Percentiles rank a stretch among this genome's conserved stretches.
phyloP scores from a whole-genome alignment of 176 grass and related monocot species.

The Phoenix dactylifera region DNA sequence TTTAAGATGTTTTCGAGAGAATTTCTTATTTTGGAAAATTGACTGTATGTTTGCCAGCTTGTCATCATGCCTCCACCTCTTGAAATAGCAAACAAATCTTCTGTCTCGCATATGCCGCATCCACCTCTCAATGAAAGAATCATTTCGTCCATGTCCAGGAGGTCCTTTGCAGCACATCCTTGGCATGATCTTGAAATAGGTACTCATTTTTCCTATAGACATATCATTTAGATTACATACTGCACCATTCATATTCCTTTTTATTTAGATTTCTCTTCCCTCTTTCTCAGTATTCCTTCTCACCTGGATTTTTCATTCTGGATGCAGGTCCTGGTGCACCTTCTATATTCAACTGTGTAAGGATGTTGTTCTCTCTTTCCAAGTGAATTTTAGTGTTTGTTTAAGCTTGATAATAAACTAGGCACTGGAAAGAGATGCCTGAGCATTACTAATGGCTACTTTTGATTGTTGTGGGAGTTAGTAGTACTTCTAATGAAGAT shows the following conservation, averaged over 20 bases:
- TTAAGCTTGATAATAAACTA: not conserved
- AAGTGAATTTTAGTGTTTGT: not conserved
- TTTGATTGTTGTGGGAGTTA: too few relatives aligned
- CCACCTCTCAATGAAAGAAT: slow-evolving; percentile 78
- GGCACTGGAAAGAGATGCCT: too few relatives aligned
- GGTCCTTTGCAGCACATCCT: slow-evolving; percentile 84
- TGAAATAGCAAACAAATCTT: slow-evolving; percentile 32
- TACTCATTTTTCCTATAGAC: slow-evolving; percentile 23
- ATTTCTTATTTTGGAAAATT: not conserved
- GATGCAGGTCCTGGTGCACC: slow-evolving; percentile 79
- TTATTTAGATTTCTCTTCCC: too few relatives aligned
- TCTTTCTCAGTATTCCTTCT: not conserved
- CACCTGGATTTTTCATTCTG: not conserved
- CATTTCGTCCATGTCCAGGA: slow-evolving; percentile 64
- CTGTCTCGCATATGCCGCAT: slow-evolving; percentile 7
- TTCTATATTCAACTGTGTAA: slow-evolving; percentile 90
- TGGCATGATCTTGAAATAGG: slow-evolving; percentile 99
- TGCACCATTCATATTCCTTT: not conserved
- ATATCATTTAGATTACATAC: not conserved
- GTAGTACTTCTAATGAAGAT: too few relatives aligned
- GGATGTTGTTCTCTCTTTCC: slow-evolving; percentile 11
- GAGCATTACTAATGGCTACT: too few relatives aligned
- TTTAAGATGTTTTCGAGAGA: too few relatives aligned
- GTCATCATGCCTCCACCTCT: slow-evolving; percentile 52
- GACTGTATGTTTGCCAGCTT: slow-evolving; percentile 24